These are phyloP conservation scores for Pythium volutum DNA, from an alignment of 352 stramenopile species.

Conservation along the genomic window DNA sequence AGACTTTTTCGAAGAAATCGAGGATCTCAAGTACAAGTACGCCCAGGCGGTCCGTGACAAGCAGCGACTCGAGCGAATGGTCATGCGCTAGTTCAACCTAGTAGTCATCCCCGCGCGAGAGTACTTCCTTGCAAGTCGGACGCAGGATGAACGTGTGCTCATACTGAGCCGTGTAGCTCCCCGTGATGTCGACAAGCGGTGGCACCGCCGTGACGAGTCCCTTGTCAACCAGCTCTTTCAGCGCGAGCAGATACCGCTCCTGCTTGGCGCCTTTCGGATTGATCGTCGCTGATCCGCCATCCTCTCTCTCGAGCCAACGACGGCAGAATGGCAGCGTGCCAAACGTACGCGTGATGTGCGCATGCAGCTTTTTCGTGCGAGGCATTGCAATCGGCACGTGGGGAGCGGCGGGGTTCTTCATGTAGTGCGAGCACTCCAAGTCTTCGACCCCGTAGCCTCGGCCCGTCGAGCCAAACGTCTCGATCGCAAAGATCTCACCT, in stretches of 20 bases:
- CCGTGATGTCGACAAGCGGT: constrained; percentile 95
- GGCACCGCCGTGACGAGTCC: constrained; percentile 95
- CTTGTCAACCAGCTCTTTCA: constrained; percentile 98
- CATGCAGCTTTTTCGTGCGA: constrained; percentile 93
- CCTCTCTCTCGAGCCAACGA: constrained; percentile 95
- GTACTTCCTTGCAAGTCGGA: constrained; percentile 97
- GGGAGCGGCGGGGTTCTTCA: constrained; percentile 95
- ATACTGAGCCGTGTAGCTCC: constrained; percentile 98
- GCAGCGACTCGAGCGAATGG: constrained; percentile 45
- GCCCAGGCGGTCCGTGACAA: constrained; percentile 82
- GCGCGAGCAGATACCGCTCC: constrained; percentile 96
- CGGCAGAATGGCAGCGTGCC: constrained; percentile 98
- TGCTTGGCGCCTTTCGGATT: constrained; percentile 95
- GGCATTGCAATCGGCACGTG: constrained; percentile 92
- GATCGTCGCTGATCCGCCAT: constrained; percentile 93
- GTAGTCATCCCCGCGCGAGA: constrained; percentile 98
- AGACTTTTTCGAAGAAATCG: constrained; percentile 96
- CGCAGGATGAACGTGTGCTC: constrained; percentile 98
- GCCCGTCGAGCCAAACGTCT: constrained; percentile 93
- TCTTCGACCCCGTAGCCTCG: constrained; percentile 90
- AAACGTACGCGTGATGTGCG: constrained; percentile 99
- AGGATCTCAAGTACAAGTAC: constrained; percentile 96
- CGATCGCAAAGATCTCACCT: constrained; percentile 97
- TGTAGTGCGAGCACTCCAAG: constrained; percentile 97
- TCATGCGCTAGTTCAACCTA: constrained; percentile 40